Base-by-base conservation (phyloP, 371 early-diverging fungal genomes). In the Furculomyces boomerangus region DNA sequence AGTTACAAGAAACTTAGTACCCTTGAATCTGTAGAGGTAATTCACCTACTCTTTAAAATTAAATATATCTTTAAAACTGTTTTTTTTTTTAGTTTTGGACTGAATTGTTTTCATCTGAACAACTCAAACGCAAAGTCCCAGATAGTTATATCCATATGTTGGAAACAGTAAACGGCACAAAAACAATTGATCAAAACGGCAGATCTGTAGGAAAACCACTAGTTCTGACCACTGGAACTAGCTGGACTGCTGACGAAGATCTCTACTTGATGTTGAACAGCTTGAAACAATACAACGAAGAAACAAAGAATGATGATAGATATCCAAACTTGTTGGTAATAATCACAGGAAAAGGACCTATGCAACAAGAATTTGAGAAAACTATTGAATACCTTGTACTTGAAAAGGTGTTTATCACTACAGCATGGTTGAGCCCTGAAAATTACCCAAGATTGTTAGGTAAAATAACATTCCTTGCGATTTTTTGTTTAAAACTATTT, bases 181-280 rank as follows among this genome's bases (percentile, higher is more conserved):
- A 5, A 13, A 26, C 30, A 50, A 50, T 29, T 28, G 26, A 8
- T 39, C 27, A 46, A 53, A 44, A 28, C 24, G 22, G 26, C 7
- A 16, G 68, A 56, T 71, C 76, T 45, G 56, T 55, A 8, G 72
- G 74, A 52, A 71, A 87, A 41, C 83, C 84, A 0, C 72, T 74
- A 48, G 60, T 94, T 51, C 65, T 94, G 48, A 83, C 94, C 3
- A 87, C 84, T 56, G 81, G 84, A 58, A 93, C 94, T n/a, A 83
- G 84, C 58, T 96, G 93, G 93, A 96, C 97, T 0, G 82, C 82
- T 31, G 97, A 94, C 65, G 97, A 96, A 59, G 94, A 94, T 62
- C 90, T 96, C 64, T 71, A 73, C 14, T 57, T 92, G 2, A 64
- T 96, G 50, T 64, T 91, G 28, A 71, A 78, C 1, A 90, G 91